Percentiles rank a stretch among this genome's conserved stretches.
These are phyloP conservation scores for Pythium plurisporium DNA, from an alignment of 352 stramenopile genomes.

Conservation along the genomic window DNA sequence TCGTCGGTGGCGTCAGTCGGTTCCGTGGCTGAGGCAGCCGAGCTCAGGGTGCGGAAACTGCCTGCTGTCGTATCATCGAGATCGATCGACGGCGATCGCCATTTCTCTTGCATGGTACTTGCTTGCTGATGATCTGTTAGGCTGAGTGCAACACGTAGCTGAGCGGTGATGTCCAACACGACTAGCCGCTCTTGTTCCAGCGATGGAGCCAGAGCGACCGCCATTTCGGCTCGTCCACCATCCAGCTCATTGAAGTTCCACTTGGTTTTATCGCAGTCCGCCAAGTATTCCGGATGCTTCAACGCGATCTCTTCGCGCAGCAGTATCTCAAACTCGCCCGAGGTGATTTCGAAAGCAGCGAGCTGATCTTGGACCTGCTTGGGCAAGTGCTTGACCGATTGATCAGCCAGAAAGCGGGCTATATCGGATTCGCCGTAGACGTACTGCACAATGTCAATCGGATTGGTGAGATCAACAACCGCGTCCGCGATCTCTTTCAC, in stretches of 20 bases:
- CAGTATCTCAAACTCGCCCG: conserved; percentile 21
- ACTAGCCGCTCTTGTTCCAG: conserved; percentile 1
- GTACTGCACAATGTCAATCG: conserved; percentile 18
- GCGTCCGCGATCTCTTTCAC: conserved; percentile 26
- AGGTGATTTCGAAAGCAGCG: conserved; percentile 3
- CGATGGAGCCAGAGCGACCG: not conserved
- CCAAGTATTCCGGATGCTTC: conserved; percentile 14
- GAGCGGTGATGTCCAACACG: conserved; percentile 8
- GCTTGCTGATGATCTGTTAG: not conserved
- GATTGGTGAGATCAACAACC: conserved; percentile 26
- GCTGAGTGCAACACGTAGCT: conserved; percentile 8
- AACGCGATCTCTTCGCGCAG: conserved; percentile 20
- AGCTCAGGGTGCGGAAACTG: not conserved
- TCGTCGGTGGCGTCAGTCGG: not conserved
- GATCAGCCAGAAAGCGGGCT: conserved; percentile 1
- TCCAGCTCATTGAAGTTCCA: not conserved
- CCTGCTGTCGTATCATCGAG: not conserved
- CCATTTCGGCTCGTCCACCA: not conserved
- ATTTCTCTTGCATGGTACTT: not conserved
- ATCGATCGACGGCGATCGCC: not conserved
- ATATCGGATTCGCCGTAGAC: conserved; percentile 17
- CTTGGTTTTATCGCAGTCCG: conserved; percentile 1
- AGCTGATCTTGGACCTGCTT: conserved; percentile 3
- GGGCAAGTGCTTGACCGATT: not conserved
- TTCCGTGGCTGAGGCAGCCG: not conserved